Evolutionary conservation across 2,329 filamentous ascomycete genomes (phyloP), one percentile per base, ranked within the genome.

Genomic region (Thielaviopsis populi): DNA sequence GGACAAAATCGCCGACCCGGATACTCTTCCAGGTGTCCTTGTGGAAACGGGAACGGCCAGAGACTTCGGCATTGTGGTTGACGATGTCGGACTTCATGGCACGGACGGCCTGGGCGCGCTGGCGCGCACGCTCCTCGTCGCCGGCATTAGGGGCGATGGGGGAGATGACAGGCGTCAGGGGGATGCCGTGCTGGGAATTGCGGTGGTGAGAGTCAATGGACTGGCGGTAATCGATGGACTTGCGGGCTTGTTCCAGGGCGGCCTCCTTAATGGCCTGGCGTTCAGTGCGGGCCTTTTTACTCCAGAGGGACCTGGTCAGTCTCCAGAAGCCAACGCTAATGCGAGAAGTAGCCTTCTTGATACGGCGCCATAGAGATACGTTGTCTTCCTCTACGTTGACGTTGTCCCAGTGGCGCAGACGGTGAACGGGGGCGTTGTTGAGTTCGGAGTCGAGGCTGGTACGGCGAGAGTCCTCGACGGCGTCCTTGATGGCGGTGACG

Each of bases 1-100:
- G 89, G 63, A 99, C 87, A 74, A 96, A 97, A 74, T 99, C 94
- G 59, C 94, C 94, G 8, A 99, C 94, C 70, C 91, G 86, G 15
- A 99, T 81, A 70, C 85, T 95, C 75, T 99, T 99, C 94, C 94
- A 99, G 53, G 84, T 85, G 71, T 96, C 91, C 69, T 87, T 88
- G 74, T 95, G 92, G 75, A 99, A 99, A 27, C 88, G 83, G 41
- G 91, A 89, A 60, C 82, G 87, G 63, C 87, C 88, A 3, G 83
- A 78, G 0, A 81, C 76, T 15, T 83, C 79, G 66, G 83, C 80
- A 58, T 83, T 80, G 37, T 83, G 83, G 71, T 97, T 89, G 68
- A 97, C 81, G 46, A 99, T 72, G 70, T 83, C 77, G 5, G 76
- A 76, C 68, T 81, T 79, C 68, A 79, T 75, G 43, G 73, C 75